A percentile compares a stretch with the other conserved stretches of the same genome.
These are phyloP conservation scores for Austroboletus eburneus DNA, from an alignment of 768 basidiomycete species.

Conservation along the genomic window DNA sequence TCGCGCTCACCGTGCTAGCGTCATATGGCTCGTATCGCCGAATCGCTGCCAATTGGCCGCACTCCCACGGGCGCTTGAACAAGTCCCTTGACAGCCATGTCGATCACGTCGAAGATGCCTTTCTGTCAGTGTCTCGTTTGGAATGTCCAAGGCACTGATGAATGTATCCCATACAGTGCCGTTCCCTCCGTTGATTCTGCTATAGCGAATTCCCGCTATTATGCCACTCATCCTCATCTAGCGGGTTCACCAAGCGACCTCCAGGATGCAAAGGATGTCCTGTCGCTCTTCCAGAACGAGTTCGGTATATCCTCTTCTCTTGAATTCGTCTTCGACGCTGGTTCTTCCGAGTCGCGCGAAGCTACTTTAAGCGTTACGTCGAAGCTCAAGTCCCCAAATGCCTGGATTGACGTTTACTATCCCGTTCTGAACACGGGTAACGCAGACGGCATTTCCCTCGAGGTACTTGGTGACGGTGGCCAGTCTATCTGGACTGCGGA, in stretches of 20 bases:
- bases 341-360: constrained; percentile 59
- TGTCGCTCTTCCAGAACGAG: constrained; percentile 63
- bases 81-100: constrained; percentile 13
- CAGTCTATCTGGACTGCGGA: constrained; percentile 62
- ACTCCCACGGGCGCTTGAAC: background rate
- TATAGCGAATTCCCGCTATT: constrained; percentile 49
- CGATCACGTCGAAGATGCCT: constrained; percentile 26
- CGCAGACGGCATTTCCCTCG: constrained; percentile 61
- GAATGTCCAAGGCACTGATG: background rate
- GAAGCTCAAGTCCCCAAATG: constrained; percentile 46
- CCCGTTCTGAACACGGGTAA: constrained; percentile 71
- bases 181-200: constrained; percentile 58
- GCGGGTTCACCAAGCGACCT: constrained; percentile 63
- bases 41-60: constrained; percentile 6
- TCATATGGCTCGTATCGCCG: background rate
- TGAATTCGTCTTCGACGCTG: constrained; percentile 65
- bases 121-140: constrained; percentile 28
- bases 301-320: constrained; percentile 44
- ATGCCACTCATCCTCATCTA: constrained; percentile 67
- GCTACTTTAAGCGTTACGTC: constrained; percentile 57
- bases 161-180: constrained; percentile 33
- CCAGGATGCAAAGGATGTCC: constrained; percentile 60
- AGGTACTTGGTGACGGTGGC: constrained; percentile 58
- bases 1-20: background rate
- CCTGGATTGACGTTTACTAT: constrained; percentile 88